phyloP scores from a whole-genome alignment of 768 basidiomycete genomes.

The Chalciporus piperatus region DNA sequence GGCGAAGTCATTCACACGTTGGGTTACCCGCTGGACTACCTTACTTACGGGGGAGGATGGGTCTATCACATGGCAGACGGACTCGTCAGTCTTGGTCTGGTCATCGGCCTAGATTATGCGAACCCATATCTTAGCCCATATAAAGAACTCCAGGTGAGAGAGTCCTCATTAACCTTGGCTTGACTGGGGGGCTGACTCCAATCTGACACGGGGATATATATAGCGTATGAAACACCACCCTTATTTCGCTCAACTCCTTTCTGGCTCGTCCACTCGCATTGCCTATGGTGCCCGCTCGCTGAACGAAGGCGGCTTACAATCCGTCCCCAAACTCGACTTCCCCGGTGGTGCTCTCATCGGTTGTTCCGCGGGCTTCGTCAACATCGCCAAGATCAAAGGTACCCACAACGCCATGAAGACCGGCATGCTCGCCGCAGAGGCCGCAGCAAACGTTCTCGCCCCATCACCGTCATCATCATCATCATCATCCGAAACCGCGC shows the following conservation, averaged over 20 bases:
- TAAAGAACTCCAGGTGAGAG: slow-evolving; percentile 84
- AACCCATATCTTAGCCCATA: slow-evolving; percentile 94
- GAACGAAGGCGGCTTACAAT: slow-evolving; percentile 93
- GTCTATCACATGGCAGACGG: slow-evolving; percentile 95
- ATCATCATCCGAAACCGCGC: slow-evolving; percentile 1
- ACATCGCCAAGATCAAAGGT: slow-evolving; percentile 97
- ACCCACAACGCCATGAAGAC: slow-evolving; percentile 99
- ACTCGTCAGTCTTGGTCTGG: slow-evolving; percentile 86
- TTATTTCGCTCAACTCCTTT: slow-evolving; percentile 78
- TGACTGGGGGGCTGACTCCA: not conserved
- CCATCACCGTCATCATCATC: too few species aligned
- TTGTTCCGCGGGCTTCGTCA: slow-evolving; percentile 94
- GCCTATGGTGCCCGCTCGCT: slow-evolving; percentile 89
- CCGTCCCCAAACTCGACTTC: slow-evolving; percentile 81
- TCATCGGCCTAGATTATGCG: slow-evolving; percentile 90
- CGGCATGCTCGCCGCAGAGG: slow-evolving; percentile 94
- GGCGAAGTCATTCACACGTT: slow-evolving; percentile 87
- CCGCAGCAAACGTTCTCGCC: slow-evolving; percentile 64
- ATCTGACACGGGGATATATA: slow-evolving; percentile 8
- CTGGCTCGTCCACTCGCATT: slow-evolving; percentile 67
- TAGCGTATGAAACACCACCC: slow-evolving; percentile 97
- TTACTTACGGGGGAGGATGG: slow-evolving; percentile 86
- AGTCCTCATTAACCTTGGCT: not conserved
- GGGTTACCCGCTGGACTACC: slow-evolving; percentile 85
- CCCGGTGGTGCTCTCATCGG: slow-evolving; percentile 95